Percentiles rank a stretch among this genome's conserved stretches.
Conservation (phyloP, 305 asterid species). For the Fraxinus nigra region DNA sequence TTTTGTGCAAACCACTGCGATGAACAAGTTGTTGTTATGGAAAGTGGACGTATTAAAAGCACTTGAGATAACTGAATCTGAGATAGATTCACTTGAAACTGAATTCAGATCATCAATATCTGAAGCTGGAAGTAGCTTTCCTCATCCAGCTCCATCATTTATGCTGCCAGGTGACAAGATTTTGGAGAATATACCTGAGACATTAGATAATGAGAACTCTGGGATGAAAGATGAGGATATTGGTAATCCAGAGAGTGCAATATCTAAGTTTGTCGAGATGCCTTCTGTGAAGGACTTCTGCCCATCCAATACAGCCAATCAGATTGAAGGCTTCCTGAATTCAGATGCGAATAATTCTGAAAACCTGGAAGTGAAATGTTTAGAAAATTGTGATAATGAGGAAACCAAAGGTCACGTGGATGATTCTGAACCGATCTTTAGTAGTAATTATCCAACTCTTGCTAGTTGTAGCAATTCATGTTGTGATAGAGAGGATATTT, state of each 20-base stretch:
- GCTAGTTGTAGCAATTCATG: conserved; percentile 22
- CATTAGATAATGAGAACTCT: conserved; percentile 27
- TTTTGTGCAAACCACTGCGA: conserved; percentile 37
- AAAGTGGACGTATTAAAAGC: conserved; percentile 39
- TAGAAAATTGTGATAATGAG: conserved; percentile 28
- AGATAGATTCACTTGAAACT: conserved; percentile 45
- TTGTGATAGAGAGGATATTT: conserved; percentile 29
- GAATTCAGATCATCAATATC: conserved; percentile 35
- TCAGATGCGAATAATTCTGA: conserved; percentile 31
- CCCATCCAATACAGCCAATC: conserved; percentile 29
- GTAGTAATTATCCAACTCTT: conserved; percentile 22
- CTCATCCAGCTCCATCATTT: conserved; percentile 27
- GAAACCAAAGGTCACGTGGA: conserved; percentile 28
- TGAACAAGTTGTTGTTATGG: conserved; percentile 36
- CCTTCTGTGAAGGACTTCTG: conserved; percentile 35
- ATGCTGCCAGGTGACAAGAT: conserved; percentile 31
- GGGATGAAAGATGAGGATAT: conserved; percentile 46
- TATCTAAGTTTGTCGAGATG: conserved; percentile 46
- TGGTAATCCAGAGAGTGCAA: conserved; percentile 64
- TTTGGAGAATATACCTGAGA: conserved; percentile 32
- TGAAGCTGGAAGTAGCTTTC: conserved; percentile 19
- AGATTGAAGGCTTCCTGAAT: conserved; percentile 26
- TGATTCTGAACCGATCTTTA: conserved; percentile 27
- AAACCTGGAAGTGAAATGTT: conserved; percentile 29
- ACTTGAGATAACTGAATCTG: conserved; percentile 42